Percentiles rank a stretch among this genome's conserved stretches.
Evolutionary conservation across 306 rosid genomes (phyloP).

Genomic region (Fragaria vesca): DNA sequence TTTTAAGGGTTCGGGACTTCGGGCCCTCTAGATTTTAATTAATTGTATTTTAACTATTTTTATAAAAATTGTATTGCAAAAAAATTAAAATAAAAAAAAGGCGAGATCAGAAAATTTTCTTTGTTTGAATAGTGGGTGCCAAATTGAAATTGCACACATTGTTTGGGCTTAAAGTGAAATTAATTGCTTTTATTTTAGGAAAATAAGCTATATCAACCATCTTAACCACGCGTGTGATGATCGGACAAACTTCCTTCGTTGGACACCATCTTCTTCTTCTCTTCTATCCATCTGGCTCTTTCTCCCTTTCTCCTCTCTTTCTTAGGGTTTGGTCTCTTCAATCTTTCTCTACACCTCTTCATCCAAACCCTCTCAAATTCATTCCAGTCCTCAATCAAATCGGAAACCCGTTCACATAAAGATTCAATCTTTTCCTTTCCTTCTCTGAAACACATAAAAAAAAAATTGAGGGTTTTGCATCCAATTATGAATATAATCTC

Average conservation of each 20-base stretch:
- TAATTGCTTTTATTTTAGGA: background rate
- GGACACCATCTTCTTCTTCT: background rate
- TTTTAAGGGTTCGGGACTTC: too few species aligned
- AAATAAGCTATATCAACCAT: background rate
- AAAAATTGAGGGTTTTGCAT: conserved; percentile 20
- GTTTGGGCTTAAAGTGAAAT: background rate
- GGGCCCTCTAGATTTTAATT: too few species aligned
- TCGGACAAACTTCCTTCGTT: background rate
- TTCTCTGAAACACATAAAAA: background rate
- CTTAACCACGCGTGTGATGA: background rate
- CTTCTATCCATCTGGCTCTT: too few species aligned
- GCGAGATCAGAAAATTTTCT: too few species aligned
- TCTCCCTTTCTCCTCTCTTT: background rate
- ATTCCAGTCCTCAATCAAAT: background rate
- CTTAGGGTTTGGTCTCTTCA: conserved; percentile 11
- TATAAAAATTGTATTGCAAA: too few species aligned
- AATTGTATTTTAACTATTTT: too few species aligned
- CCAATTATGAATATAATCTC: conserved; percentile 49
- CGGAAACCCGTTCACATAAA: background rate
- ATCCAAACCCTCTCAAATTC: background rate
- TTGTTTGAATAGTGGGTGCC: too few species aligned
- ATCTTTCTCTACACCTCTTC: background rate
- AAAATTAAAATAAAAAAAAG: too few species aligned
- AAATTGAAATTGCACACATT: too few species aligned
- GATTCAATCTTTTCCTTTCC: background rate